These are phyloP conservation scores for Globisporangium cederbergense DNA, from an alignment of 352 stramenopile genomes.

Conservation along the genomic window DNA sequence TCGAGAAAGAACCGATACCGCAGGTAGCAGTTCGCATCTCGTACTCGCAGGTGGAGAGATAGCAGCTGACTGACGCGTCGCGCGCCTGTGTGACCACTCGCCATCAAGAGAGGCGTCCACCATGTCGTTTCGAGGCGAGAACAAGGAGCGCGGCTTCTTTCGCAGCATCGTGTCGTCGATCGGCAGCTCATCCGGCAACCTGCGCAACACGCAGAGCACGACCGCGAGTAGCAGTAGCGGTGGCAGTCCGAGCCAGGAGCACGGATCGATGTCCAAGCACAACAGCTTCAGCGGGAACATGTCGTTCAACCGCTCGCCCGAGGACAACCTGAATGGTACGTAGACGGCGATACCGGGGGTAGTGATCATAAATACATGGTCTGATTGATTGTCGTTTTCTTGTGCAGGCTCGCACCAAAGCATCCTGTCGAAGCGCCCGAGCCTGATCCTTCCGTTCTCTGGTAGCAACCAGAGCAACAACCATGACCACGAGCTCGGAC, in stretches of 20 bases:
- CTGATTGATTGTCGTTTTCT: not conserved
- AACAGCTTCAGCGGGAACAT: conserved; percentile 74
- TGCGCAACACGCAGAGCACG: conserved; percentile 24
- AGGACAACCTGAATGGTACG: conserved; percentile 26
- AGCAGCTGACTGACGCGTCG: not conserved
- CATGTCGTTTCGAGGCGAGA: conserved; percentile 33
- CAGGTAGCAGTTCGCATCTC: not conserved
- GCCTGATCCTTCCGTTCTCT: conserved; percentile 71
- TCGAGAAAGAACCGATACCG: not conserved
- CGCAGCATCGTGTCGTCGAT: conserved; percentile 64
- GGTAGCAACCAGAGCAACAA: conserved; percentile 17
- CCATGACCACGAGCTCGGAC: conserved; percentile 21
- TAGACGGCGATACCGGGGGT: not conserved
- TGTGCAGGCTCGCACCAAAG: conserved; percentile 29
- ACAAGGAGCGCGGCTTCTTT: conserved; percentile 52
- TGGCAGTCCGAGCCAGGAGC: conserved; percentile 24
- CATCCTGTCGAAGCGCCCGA: conserved; percentile 68
- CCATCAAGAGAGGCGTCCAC: not conserved
- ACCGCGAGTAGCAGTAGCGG: conserved; percentile 33
- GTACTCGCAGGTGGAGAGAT: not conserved
- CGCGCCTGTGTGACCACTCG: not conserved
- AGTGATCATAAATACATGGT: not conserved
- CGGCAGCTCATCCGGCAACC: conserved; percentile 33
- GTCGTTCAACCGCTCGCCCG: conserved; percentile 48
- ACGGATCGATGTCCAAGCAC: conserved; percentile 41